Evolutionary conservation across 345 rosid genomes (phyloP), one percentile per base, ranked within the genome.

Genomic region (Microcos paniculata): DNA sequence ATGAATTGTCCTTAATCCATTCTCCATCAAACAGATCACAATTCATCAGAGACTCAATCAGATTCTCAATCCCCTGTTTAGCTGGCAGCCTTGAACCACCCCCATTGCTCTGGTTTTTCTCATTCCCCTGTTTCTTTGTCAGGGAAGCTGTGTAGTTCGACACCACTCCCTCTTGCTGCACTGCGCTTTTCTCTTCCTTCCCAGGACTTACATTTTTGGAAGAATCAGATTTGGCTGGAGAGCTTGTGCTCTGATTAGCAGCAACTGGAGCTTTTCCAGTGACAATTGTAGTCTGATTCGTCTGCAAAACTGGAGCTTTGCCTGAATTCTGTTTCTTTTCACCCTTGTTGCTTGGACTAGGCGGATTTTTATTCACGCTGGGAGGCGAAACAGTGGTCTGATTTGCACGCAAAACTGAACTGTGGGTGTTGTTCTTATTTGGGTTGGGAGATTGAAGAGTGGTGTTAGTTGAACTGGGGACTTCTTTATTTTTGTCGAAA

Each of bases 1-100:
- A 96, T 1, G 98, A 87, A 72, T 92, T 88, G 75, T 96, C 99
- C 81, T 33, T 86, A 55, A 93, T 84, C 99, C 99, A 96, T 13
- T 84, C 78, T 31, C 99, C 99, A 69, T 93, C 94, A 82, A 89
- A 92, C 73, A 93, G 85, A 72, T 96, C 88, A 69, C 99, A 93
- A 0, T 83, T 84, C 88, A 79, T 77, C 84, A 93, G 56, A 31
- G 86, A 76, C 76, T 87, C 82, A 30, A 85, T 79, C 88, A 79
- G 71, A 78, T 73, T 79, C 74, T 76, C 85, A 7, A 84, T 77
- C 76, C 71, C 86, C 79, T 84, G 83, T 77, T 88, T 84, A 76
- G 61, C 56, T 43, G 80, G 15, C 26, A 40, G 35, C 24, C 48
- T 79, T 23, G 85, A 59, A 61, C 45, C 76, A 59, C 45, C 78